Evolutionary conservation across 2,329 filamentous ascomycete genomes (phyloP).

Genomic region (Phialophora chinensis): DNA sequence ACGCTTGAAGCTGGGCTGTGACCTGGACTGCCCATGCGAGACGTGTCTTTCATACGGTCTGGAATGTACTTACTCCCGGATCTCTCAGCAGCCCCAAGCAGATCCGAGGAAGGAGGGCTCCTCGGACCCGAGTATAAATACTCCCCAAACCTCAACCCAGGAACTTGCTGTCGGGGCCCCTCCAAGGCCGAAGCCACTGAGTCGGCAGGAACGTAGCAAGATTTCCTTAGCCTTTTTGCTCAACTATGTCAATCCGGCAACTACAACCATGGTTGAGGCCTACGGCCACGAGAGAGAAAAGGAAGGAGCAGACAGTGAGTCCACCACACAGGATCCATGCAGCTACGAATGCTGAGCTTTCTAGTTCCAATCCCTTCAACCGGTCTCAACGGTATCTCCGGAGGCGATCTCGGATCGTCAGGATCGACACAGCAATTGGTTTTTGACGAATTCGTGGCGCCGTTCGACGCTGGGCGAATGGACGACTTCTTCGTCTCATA

Average conservation of each 20-base stretch:
- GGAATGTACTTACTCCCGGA: slow-evolving; percentile 17
- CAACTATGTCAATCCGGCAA: slow-evolving; percentile 20
- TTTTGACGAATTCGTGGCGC: slow-evolving; percentile 11
- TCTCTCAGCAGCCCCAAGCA: neutral
- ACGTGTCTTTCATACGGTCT: slow-evolving; percentile 21
- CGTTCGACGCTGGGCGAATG: neutral
- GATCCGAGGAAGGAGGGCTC: neutral
- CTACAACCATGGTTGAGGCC: slow-evolving; percentile 12
- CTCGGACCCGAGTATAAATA: neutral
- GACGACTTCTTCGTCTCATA: slow-evolving; percentile 18
- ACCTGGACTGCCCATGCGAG: slow-evolving; percentile 21
- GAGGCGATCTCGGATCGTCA: slow-evolving; percentile 3
- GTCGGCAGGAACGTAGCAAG: slow-evolving; percentile 11
- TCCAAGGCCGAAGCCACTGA: neutral
- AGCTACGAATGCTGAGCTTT: neutral
- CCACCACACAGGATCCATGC: neutral
- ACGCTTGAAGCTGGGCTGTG: slow-evolving; percentile 17
- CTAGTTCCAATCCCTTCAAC: neutral
- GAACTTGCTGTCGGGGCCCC: neutral
- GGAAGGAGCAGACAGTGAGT: slow-evolving; percentile 4
- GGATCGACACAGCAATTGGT: slow-evolving; percentile 4
- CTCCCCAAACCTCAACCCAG: neutral
- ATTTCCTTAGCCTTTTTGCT: slow-evolving; percentile 17
- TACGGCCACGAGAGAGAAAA: slow-evolving; percentile 4
- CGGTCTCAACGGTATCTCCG: neutral